phyloP scores from a whole-genome alignment of 306 rosid species.

The Lathyrus sativus region DNA sequence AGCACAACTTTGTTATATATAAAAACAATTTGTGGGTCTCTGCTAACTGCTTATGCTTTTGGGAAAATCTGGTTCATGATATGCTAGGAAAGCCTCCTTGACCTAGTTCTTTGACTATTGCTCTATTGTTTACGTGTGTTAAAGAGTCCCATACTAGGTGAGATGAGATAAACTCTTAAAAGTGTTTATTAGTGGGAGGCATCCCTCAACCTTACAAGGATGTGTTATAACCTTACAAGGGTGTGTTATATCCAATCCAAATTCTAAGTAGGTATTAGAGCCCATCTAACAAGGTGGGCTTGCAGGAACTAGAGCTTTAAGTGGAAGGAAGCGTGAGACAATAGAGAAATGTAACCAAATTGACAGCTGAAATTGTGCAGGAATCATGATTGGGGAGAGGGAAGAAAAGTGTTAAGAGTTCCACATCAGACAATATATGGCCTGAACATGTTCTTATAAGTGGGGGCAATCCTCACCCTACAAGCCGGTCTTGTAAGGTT shows the following conservation, averaged over 20 bases:
- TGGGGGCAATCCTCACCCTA: too few relatives aligned
- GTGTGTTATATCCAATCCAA: background rate
- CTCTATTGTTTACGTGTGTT: background rate
- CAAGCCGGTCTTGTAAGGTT: too few relatives aligned
- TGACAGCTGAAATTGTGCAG: background rate
- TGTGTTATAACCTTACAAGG: background rate
- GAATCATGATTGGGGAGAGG: background rate
- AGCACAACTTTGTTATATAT: constrained; percentile 6
- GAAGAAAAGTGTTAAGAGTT: too few relatives aligned
- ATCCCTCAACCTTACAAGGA: background rate
- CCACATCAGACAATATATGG: too few relatives aligned
- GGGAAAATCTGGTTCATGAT: constrained; percentile 23
- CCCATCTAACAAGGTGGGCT: background rate
- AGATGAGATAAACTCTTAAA: background rate
- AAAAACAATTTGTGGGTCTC: background rate
- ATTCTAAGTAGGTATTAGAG: background rate
- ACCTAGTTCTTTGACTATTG: constrained; percentile 14
- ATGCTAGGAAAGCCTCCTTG: constrained; percentile 19
- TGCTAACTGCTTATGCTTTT: constrained; percentile 19
- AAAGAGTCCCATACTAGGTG: background rate
- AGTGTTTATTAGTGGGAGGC: background rate
- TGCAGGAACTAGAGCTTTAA: background rate
- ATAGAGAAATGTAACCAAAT: background rate
- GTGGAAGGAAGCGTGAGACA: background rate
- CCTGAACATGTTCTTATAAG: too few relatives aligned